Percentiles rank a stretch among this genome's conserved stretches.
phyloP scores from a whole-genome alignment of 768 basidiomycete species.

The Pleurotus ostreatus region DNA sequence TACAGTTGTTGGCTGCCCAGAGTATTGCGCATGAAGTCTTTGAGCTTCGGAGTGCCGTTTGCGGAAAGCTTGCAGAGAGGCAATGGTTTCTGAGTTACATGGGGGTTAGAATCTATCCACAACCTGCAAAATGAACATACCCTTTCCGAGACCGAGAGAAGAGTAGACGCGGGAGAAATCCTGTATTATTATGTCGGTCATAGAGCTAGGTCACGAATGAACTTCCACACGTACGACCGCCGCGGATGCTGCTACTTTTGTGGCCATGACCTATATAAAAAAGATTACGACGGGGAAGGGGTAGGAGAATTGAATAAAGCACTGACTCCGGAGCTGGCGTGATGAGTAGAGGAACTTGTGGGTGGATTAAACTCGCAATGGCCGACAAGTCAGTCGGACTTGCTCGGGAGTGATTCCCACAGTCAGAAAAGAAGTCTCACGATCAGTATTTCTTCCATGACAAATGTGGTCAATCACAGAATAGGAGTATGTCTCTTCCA shows the following conservation, averaged over 20 bases:
- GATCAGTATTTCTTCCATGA: not conserved
- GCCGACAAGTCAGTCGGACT: not conserved
- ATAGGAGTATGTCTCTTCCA: slow-evolving; percentile 29
- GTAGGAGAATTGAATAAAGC: not conserved
- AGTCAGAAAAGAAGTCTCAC: not conserved
- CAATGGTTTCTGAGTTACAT: slow-evolving; percentile 69
- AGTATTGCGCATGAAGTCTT: slow-evolving; percentile 59
- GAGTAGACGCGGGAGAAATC: slow-evolving; percentile 83
- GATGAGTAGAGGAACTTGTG: not conserved
- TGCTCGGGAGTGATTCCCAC: slow-evolving; percentile 1
- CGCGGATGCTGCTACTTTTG: slow-evolving; percentile 13
- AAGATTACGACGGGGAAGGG: not conserved
- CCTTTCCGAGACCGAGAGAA: slow-evolving; percentile 82
- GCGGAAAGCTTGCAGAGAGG: slow-evolving; percentile 91
- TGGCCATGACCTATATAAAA: slow-evolving; percentile 9
- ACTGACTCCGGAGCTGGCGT: slow-evolving; percentile 4
- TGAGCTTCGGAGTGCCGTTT: slow-evolving; percentile 91
- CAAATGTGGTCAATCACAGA: no score
- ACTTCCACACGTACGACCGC: slow-evolving; percentile 9
- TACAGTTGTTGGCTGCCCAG: slow-evolving; percentile 73
- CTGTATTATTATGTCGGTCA: slow-evolving; percentile 31
- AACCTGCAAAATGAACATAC: slow-evolving; percentile 35
- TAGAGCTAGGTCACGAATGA: not conserved
- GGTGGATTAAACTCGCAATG: not conserved
- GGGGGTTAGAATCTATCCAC: not conserved